Conservation (phyloP, 345 rosid genomes). For the Linum tenue region DNA sequence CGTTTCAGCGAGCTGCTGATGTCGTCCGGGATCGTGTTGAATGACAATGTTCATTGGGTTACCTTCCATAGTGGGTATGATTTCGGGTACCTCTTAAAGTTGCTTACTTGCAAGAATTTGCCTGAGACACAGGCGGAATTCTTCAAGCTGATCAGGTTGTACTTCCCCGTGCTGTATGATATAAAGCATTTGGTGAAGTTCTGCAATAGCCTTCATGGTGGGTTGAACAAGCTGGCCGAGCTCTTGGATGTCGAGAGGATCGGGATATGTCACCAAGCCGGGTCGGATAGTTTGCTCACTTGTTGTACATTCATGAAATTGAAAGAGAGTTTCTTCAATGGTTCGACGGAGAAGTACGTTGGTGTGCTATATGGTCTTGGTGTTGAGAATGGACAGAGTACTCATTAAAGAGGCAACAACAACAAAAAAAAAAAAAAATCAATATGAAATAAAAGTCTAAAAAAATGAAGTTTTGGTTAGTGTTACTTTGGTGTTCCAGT, state of each 20-base stretch:
- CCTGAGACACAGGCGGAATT: constrained; percentile 43
- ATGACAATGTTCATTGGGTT: constrained; percentile 61
- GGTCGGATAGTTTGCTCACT: constrained; percentile 77
- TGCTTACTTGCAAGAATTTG: constrained; percentile 46
- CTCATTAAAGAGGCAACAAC: constrained; percentile 14
- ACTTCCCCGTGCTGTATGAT: constrained; percentile 56
- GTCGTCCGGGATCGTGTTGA: constrained; percentile 73
- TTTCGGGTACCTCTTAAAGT: constrained; percentile 74
- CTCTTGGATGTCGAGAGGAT: constrained; percentile 56
- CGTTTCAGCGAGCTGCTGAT: constrained; percentile 51
- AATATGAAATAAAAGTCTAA: not conserved
- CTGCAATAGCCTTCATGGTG: constrained; percentile 67
- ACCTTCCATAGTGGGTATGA: constrained; percentile 75
- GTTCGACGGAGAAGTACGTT: constrained; percentile 51
- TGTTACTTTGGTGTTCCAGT: not conserved
- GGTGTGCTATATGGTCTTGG: constrained; percentile 73
- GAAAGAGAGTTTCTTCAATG: constrained; percentile 56
- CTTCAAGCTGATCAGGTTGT: constrained; percentile 40
- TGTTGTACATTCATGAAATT: constrained; percentile 62
- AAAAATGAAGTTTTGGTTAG: not conserved
- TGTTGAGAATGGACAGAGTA: constrained; percentile 53
- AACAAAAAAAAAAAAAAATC: no score
- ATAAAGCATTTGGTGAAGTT: constrained; percentile 66
- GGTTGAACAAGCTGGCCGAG: constrained; percentile 68
- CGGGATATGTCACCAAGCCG: constrained; percentile 72